Evolutionary conservation across 2,329 filamentous ascomycete species (phyloP).

Genomic region (Neofusicoccum sp.): DNA sequence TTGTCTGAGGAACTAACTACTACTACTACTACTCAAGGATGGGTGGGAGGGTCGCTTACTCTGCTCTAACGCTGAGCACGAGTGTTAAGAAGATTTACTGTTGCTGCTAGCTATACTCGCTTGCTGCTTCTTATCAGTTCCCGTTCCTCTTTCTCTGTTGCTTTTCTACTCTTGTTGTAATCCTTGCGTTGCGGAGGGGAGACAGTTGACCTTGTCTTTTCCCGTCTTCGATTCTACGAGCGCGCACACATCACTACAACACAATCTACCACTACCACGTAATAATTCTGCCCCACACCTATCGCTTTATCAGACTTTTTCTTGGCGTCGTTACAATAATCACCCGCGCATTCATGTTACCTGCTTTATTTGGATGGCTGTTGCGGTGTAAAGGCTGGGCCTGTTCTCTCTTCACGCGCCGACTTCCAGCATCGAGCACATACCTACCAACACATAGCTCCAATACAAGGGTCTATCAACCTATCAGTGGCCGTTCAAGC

Average conservation of each 20-base stretch:
- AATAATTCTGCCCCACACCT: constrained; percentile 2
- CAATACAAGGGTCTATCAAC: too few relatives aligned
- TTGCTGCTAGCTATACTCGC: constrained; percentile 16
- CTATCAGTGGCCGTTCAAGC: background rate
- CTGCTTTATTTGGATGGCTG: background rate
- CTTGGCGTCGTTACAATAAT: background rate
- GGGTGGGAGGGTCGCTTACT: constrained; percentile 19
- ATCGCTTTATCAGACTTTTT: background rate
- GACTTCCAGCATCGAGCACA: background rate
- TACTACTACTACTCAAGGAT: constrained; percentile 2
- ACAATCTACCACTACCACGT: background rate
- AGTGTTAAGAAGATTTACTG: constrained; percentile 2
- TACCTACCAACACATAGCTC: too few relatives aligned
- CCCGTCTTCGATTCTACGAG: constrained; percentile 11
- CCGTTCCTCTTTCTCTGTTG: constrained; percentile 24
- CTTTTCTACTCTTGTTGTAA: constrained; percentile 45
- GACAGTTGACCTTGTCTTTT: constrained; percentile 12
- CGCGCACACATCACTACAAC: background rate
- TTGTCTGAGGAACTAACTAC: constrained; percentile 13
- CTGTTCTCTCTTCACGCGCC: background rate
- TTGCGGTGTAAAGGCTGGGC: constrained; percentile 2
- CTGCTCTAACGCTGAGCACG: constrained; percentile 11
- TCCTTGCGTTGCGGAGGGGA: constrained; percentile 23
- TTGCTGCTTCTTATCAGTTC: background rate
- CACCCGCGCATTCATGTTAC: background rate